These are phyloP conservation scores for Verticillium albo-atrum DNA, from an alignment of 2,329 filamentous ascomycete genomes.

Conservation along the genomic window DNA sequence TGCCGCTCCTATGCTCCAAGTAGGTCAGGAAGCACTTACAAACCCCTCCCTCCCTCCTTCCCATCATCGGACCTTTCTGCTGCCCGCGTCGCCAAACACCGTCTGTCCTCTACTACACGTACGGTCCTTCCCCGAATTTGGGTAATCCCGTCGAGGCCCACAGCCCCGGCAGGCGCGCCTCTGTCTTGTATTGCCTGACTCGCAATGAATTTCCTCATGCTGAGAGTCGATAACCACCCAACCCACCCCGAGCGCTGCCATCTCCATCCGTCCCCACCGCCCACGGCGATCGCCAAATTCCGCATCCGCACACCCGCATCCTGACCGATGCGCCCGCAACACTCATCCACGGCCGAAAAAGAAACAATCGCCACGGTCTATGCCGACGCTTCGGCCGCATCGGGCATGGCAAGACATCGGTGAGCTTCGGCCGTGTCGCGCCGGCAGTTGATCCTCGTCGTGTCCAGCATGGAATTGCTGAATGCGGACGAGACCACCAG, in stretches of 20 bases:
- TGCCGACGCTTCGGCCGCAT: background rate
- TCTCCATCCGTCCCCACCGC: background rate
- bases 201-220: background rate
- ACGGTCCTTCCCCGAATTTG: too few species aligned
- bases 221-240: background rate
- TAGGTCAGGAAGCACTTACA: too few species aligned
- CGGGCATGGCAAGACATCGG: background rate
- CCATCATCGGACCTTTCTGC: too few species aligned
- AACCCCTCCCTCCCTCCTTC: background rate
- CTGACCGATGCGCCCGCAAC: background rate
- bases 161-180: background rate
- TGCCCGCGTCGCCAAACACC: background rate
- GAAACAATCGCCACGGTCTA: background rate
- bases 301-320: background rate
- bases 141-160: background rate
- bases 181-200: background rate
- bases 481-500: background rate
- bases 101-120: too few species aligned
- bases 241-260: background rate
- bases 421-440: background rate
- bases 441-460: background rate
- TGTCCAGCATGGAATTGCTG: background rate
- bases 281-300: background rate
- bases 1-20: background rate
- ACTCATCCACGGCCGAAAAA: background rate